A percentile compares a stretch with the other conserved stretches of the same genome.
Conservation (phyloP, 768 basidiomycete genomes). For the Astraeus odoratus region DNA sequence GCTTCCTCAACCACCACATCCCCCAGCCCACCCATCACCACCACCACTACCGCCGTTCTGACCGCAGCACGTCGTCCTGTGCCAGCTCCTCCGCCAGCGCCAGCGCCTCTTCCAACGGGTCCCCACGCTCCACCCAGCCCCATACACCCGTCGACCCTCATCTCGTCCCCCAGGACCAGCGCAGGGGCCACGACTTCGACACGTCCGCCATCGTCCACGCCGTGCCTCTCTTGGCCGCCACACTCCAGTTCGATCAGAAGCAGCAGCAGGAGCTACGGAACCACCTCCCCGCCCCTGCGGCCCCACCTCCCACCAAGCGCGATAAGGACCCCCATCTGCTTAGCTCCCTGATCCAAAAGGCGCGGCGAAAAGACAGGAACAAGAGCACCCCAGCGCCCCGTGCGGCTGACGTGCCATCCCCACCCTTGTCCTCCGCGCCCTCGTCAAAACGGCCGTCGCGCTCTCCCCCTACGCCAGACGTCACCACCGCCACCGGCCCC, state of each 20-base stretch:
- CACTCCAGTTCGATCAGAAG: neutral
- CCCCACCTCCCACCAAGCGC: constrained; percentile 12
- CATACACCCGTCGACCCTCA: constrained; percentile 27
- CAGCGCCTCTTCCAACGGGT: constrained; percentile 22
- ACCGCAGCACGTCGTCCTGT: constrained; percentile 21
- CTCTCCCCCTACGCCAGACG: constrained; percentile 20
- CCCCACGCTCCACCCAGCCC: constrained; percentile 17
- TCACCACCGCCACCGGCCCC: constrained; percentile 15
- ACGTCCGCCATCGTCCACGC: constrained; percentile 26
- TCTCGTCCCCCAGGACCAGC: constrained; percentile 29
- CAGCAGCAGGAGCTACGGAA: no score
- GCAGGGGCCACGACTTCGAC: constrained; percentile 30
- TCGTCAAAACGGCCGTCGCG: constrained; percentile 22
- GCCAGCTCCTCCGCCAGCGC: constrained; percentile 17
- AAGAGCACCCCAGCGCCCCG: constrained; percentile 3
- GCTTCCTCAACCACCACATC: constrained; percentile 91
- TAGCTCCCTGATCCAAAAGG: constrained; percentile 28
- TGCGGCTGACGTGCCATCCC: constrained; percentile 2
- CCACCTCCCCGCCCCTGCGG: constrained; percentile 6
- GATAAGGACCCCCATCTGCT: constrained; percentile 24
- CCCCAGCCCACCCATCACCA: constrained; percentile 42
- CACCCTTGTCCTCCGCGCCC: constrained; percentile 26
- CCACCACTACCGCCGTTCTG: constrained; percentile 15
- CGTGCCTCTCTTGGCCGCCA: constrained; percentile 19
- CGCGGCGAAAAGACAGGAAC: constrained; percentile 25